Evolutionary conservation across 192 early-diverging fungal genomes (phyloP).

Genomic region (Podila minutissima): DNA sequence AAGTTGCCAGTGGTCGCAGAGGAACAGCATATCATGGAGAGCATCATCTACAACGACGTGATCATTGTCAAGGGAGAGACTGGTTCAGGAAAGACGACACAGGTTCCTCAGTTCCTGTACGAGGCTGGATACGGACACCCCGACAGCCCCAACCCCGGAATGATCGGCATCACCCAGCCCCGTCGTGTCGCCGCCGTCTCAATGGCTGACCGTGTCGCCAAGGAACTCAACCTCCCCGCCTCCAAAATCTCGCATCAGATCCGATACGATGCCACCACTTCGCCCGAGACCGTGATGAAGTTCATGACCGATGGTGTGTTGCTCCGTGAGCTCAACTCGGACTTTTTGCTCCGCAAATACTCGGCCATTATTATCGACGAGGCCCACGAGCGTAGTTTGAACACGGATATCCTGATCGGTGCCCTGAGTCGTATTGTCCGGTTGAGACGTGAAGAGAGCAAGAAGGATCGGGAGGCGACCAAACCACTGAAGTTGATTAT

Average conservation of each 20-base stretch:
- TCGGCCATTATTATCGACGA: conserved; percentile 98
- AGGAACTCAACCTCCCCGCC: conserved; percentile 84
- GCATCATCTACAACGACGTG: conserved; percentile 85
- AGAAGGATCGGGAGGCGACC: conserved; percentile 55
- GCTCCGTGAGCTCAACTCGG: conserved; percentile 89
- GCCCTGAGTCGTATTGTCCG: conserved; percentile 91
- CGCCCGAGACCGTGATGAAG: conserved; percentile 85
- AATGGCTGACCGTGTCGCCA: conserved; percentile 94
- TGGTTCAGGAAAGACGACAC: conserved; percentile 96
- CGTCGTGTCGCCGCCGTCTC: conserved; percentile 96
- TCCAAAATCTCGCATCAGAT: conserved; percentile 86
- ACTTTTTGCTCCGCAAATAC: conserved; percentile 92
- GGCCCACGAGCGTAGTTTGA: conserved; percentile 97
- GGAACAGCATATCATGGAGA: conserved; percentile 99
- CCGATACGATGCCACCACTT: conserved; percentile 90
- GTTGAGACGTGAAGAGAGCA: conserved; percentile 73
- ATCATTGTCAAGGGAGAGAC: conserved; percentile 98
- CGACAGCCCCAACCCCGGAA: conserved; percentile 80
- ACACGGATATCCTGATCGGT: conserved; percentile 98
- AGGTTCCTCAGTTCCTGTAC: conserved; percentile 97
- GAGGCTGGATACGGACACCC: conserved; percentile 98
- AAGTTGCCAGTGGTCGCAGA: conserved; percentile 92
- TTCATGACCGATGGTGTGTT: conserved; percentile 99
- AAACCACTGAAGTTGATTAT: conserved; percentile 94
- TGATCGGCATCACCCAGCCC: conserved; percentile 98